A percentile compares a stretch with the other conserved stretches of the same genome.
Evolutionary conservation across 495 filamentous ascomycete species (phyloP).

Genomic region (Gamarada debralockiae): DNA sequence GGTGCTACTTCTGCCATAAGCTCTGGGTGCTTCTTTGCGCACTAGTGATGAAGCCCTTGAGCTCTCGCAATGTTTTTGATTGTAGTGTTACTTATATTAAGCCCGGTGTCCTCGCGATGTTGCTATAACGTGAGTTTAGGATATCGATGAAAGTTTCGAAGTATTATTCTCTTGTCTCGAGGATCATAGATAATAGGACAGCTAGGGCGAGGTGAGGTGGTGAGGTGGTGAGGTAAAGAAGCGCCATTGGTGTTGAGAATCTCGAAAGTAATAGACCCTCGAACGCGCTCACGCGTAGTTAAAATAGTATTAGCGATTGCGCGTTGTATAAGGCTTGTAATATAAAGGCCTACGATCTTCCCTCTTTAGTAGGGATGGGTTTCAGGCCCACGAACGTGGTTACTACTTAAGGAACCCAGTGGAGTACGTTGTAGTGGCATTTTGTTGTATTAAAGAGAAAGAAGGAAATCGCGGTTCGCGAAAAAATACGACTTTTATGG

Average conservation of each 20-base stretch:
- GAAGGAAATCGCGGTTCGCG: background rate
- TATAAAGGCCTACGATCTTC: background rate
- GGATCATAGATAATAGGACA: background rate
- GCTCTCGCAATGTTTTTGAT: slow-evolving; percentile 2
- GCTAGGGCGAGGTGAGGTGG: background rate
- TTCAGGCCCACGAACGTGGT: background rate
- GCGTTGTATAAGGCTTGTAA: background rate
- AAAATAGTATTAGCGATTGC: background rate
- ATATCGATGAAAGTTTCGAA: background rate
- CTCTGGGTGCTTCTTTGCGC: slow-evolving; percentile 6
- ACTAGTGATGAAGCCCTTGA: slow-evolving; percentile 1
- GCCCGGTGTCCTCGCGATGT: background rate
- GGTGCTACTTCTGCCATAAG: slow-evolving; percentile 12
- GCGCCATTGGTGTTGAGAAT: background rate
- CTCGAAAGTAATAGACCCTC: background rate
- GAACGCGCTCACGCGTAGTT: background rate
- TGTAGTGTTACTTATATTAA: background rate
- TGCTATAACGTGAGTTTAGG: slow-evolving; percentile 1
- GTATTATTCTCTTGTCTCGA: background rate
- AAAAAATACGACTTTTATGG: background rate
- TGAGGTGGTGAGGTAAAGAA: too few species aligned
- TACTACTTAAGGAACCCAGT: background rate
- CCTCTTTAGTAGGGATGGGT: background rate
- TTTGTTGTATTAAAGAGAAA: background rate
- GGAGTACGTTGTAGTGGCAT: slow-evolving; percentile 3